Conservation (phyloP, 805 yeast genomes). For the Candida maris region DNA sequence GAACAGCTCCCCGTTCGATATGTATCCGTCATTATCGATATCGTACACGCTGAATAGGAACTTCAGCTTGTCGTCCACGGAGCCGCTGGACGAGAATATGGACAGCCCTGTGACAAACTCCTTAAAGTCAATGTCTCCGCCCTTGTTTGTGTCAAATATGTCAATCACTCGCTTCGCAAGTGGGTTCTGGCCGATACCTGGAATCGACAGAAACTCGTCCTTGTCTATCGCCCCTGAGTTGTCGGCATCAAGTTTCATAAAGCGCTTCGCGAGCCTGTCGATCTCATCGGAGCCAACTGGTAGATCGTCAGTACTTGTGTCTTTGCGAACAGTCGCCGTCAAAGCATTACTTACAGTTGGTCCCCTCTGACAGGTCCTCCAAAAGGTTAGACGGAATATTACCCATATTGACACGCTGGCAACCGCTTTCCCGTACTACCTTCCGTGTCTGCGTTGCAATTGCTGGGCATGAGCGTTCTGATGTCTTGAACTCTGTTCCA, state of each 20-base stretch:
- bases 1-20: conserved; percentile 92
- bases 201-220: conserved; percentile 85
- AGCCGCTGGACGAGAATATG: conserved; percentile 74
- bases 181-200: conserved; percentile 89
- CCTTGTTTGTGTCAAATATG: conserved; percentile 88
- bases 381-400: conserved; percentile 40
- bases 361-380: conserved; percentile 74
- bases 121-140: conserved; percentile 92
- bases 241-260: conserved; percentile 93
- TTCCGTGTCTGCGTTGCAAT: too few species aligned
- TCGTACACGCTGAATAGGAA: conserved; percentile 95
- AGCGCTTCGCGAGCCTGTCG: conserved; percentile 84
- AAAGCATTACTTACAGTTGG: conserved; percentile 56
- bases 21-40: conserved; percentile 90
- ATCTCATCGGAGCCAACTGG: conserved; percentile 83
- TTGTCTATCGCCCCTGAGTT: conserved; percentile 89
- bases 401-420: too few species aligned
- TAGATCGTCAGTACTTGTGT: too few species aligned
- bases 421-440: too few species aligned
- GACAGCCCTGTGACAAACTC: conserved; percentile 73
- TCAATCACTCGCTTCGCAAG: conserved; percentile 87
- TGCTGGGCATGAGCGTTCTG: too few species aligned
- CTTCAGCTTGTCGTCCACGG: conserved; percentile 72
- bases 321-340: too few species aligned
- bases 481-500: too few species aligned